Conservation (phyloP, 805 yeast genomes). For the Wickerhamomyces pijperi region DNA sequence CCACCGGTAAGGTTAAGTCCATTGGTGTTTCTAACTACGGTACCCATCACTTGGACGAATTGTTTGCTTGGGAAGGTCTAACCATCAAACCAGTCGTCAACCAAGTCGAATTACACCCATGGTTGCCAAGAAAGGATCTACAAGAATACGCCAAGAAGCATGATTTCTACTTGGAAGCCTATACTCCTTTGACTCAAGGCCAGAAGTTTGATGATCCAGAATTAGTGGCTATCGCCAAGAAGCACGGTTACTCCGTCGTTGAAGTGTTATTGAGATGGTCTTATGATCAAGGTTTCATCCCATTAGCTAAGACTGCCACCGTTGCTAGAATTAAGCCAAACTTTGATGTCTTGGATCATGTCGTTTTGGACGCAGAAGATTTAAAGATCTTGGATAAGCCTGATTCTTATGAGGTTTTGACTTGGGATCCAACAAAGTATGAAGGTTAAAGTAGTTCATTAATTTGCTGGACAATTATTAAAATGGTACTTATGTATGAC, state of each 20-base stretch:
- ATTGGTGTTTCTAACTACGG: constrained; percentile 79
- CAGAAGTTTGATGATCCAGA: constrained; percentile 14
- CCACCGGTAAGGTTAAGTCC: constrained; percentile 44
- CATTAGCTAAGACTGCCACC: constrained; percentile 13
- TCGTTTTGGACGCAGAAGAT: constrained; percentile 14
- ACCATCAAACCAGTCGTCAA: constrained; percentile 58
- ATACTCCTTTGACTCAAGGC: constrained; percentile 15
- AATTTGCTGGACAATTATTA: too few species aligned
- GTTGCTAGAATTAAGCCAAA: constrained; percentile 9
- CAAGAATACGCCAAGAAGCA: constrained; percentile 13
- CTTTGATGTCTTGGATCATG: constrained; percentile 14
- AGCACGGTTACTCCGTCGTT: constrained; percentile 12
- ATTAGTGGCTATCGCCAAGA: constrained; percentile 11
- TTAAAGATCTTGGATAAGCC: constrained; percentile 10
- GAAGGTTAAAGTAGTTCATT: not conserved
- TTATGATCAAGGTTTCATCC: constrained; percentile 14
- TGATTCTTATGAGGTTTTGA: constrained; percentile 9
- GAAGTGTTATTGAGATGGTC: constrained; percentile 15
- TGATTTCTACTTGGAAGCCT: constrained; percentile 13
- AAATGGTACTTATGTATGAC: too few species aligned
- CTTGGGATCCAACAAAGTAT: constrained; percentile 14
- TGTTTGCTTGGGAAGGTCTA: constrained; percentile 45
- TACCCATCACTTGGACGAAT: constrained; percentile 47
- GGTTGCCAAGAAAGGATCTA: constrained; percentile 17
- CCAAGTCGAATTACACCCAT: constrained; percentile 36